Conservation (phyloP, 73 alveolate genomes). For the Uronychia setigera region DNA sequence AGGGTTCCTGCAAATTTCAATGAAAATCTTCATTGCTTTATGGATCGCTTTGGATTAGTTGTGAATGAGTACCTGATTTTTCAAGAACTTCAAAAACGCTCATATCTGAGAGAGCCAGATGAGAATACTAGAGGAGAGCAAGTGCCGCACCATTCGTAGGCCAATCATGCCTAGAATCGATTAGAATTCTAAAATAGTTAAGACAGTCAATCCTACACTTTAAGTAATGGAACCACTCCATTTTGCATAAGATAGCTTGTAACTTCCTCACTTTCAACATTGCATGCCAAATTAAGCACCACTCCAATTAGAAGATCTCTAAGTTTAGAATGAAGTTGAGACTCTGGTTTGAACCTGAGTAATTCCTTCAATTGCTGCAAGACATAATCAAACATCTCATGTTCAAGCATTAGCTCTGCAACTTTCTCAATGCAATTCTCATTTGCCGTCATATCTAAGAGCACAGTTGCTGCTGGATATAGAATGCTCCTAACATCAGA, state of each 20-base stretch:
- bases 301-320: slow-evolving; percentile 61
- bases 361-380: slow-evolving; percentile 20
- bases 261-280: slow-evolving; percentile 58
- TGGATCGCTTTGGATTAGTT: neutral
- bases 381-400: slow-evolving; percentile 16
- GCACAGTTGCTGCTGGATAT: slow-evolving; percentile 70
- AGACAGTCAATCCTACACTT: slow-evolving; percentile 2
- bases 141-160: slow-evolving; percentile 66
- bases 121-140: slow-evolving; percentile 44
- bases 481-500: slow-evolving; percentile 4
- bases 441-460: slow-evolving; percentile 55
- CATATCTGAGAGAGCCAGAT: slow-evolving; percentile 30
- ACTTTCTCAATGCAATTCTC: slow-evolving; percentile 51
- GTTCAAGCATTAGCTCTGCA: slow-evolving; percentile 19
- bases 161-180: slow-evolving; percentile 55
- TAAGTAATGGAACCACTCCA: slow-evolving; percentile 26
- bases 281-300: slow-evolving; percentile 48
- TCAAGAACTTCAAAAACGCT: slow-evolving; percentile 18
- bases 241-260: slow-evolving; percentile 25
- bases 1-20: slow-evolving; percentile 45
- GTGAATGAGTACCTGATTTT: neutral
- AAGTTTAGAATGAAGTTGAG: slow-evolving; percentile 19
- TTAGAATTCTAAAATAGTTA: slow-evolving; percentile 10
- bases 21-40: slow-evolving; percentile 12
- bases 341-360: neutral